Evolutionary conservation across 2,329 filamentous ascomycete genomes (phyloP).

Genomic region (Colletotrichum sp.): DNA sequence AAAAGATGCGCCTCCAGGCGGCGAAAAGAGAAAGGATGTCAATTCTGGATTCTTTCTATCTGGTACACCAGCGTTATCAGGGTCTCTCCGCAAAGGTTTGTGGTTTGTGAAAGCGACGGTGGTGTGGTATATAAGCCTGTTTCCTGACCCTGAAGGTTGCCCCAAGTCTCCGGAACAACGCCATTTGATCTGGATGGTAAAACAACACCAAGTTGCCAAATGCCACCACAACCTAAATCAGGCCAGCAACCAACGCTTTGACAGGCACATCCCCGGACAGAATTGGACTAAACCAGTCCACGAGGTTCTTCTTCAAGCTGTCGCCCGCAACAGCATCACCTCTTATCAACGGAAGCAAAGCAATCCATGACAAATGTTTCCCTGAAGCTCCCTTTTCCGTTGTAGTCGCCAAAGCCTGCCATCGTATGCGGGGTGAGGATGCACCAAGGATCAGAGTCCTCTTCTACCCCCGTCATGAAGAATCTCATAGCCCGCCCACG

Average conservation of each 20-base stretch:
- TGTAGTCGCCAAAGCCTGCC: conserved; percentile 6
- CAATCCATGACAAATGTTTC: background rate
- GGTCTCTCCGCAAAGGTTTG: background rate
- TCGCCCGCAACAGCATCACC: background rate
- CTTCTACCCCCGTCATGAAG: background rate
- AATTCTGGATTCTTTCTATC: background rate
- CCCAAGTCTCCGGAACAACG: background rate
- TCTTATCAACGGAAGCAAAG: background rate
- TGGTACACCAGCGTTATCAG: background rate
- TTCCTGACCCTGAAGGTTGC: background rate
- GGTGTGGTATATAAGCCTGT: background rate
- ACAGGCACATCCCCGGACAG: too few species aligned
- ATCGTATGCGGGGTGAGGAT: background rate
- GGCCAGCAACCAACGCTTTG: too few species aligned
- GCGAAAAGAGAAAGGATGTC: background rate
- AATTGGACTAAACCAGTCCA: too few species aligned
- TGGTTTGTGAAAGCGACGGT: background rate
- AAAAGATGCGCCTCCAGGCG: too few species aligned
- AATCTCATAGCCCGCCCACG: background rate
- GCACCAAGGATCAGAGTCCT: background rate
- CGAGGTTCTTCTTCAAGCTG: too few species aligned
- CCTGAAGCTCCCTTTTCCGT: conserved; percentile 1
- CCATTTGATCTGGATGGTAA: background rate
- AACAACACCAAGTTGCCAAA: background rate
- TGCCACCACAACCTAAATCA: background rate